Base-by-base conservation (phyloP, 2,329 filamentous ascomycete species). In the Epichloe baconii region DNA sequence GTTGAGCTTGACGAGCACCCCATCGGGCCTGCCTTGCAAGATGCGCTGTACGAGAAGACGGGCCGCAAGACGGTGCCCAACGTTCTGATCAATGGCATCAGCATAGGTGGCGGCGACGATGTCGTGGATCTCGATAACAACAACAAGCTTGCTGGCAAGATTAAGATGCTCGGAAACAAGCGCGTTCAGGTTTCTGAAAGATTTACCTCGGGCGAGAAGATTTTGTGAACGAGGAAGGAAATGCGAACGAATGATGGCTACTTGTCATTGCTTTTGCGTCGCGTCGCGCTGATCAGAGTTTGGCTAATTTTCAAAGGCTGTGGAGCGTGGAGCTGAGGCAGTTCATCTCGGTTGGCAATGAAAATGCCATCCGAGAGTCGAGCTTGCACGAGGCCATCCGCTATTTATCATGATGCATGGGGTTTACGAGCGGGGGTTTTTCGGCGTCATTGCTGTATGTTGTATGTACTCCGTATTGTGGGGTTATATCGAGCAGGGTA, bases 31-130 rank as follows among this genome's bases (percentile, higher is more conserved):
- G 69, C 78, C 51, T 69, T 98, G 42, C 93, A 98, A 67, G 77
- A 75, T 10, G 76, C 80, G 17, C 73, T 98, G 10, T 76, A 68
- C 15, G 77, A 82, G 53, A 84, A 79, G 63, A 97, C 93, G 0
- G 86, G 86, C 44, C 79, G 91, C 47, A 75, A 73, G 53, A 98
- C 93, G 0, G 93, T 98, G 0, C 93, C 93, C 15, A 98, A 98
- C 64, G 78, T 97, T 37, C 76, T 98, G 59, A 76, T 98, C 60
- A 87, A 88, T 61, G 89, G 88, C 44, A 82, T 84, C 66, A 93
- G 86, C 67, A 88, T 97, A 54, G 93, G 93, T 45, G 93, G 93
- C 21, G 82, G 88, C 47, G 91, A 97, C 63, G 88, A 96, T 54
- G 78, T 98, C 52, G 77, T 80, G 47, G 82, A 78, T 26, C 71